Conservation (phyloP, 2,329 filamentous ascomycete genomes). For the Exophiala oligosperma region DNA sequence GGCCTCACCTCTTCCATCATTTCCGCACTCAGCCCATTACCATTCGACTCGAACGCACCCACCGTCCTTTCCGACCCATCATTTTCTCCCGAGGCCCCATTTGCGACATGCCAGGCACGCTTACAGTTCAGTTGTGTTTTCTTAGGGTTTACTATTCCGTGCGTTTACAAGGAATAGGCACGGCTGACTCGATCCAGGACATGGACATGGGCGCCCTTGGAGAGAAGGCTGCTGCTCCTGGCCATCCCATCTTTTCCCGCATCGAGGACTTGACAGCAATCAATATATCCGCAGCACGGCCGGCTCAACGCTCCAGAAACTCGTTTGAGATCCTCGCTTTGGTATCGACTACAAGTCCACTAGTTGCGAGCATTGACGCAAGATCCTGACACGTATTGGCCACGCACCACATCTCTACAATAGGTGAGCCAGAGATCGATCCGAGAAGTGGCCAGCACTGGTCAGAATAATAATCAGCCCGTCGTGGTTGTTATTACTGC, state of each 20-base stretch:
- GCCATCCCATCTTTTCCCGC: no score
- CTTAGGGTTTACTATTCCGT: no score
- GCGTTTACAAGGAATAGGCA: no score
- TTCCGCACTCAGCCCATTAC: neutral
- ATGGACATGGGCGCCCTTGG: neutral
- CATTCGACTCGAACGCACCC: neutral
- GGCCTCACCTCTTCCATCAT: neutral
- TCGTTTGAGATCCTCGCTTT: neutral
- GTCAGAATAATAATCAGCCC: neutral
- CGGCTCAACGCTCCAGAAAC: neutral
- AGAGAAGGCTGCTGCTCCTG: no score
- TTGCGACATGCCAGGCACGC: no score
- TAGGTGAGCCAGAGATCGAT: neutral
- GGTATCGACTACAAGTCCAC: neutral
- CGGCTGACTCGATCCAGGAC: neutral
- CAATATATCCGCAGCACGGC: neutral
- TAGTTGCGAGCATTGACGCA: slow-evolving; percentile 4
- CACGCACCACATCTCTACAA: neutral
- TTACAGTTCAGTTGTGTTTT: no score
- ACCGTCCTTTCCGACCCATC: neutral
- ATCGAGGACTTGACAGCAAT: neutral
- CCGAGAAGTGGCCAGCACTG: neutral
- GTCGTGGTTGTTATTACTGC: neutral
- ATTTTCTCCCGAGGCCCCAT: neutral
- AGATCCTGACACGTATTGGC: neutral